Evolutionary conservation across 169 alveolate species (phyloP).

Genomic region (Cryptosporidium sp.): DNA sequence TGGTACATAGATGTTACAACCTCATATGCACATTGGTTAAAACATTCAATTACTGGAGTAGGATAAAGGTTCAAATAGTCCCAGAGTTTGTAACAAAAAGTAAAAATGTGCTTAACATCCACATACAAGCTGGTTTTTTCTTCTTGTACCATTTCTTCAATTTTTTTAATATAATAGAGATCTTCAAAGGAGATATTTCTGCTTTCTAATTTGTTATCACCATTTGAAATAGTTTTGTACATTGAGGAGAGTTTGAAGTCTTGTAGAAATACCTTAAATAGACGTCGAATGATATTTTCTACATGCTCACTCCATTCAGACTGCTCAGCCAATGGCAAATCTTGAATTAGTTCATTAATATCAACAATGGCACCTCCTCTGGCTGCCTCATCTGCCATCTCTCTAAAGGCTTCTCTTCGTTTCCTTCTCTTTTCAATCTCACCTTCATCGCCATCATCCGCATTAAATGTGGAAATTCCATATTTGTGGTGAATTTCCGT

Average conservation of each 20-base stretch:
- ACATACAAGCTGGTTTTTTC: constrained; percentile 84
- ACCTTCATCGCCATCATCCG: constrained; percentile 51
- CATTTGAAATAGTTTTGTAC: constrained; percentile 69
- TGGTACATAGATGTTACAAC: constrained; percentile 86
- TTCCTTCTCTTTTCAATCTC: constrained; percentile 64
- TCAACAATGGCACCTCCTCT: constrained; percentile 85
- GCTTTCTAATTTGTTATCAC: constrained; percentile 76
- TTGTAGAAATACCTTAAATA: constrained; percentile 78
- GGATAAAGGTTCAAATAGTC: constrained; percentile 64
- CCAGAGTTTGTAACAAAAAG: constrained; percentile 73
- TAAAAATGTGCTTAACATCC: constrained; percentile 84
- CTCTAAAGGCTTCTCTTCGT: constrained; percentile 81
- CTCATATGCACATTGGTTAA: constrained; percentile 78
- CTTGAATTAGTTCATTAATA: constrained; percentile 69
- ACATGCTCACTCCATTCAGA: constrained; percentile 87
- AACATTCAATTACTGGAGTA: constrained; percentile 78
- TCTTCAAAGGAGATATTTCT: constrained; percentile 73
- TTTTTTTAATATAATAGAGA: constrained; percentile 83
- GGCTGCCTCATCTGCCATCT: constrained; percentile 80
- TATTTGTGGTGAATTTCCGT: constrained; percentile 78
- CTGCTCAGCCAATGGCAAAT: constrained; percentile 81
- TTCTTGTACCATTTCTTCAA: constrained; percentile 87
- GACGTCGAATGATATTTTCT: constrained; percentile 81
- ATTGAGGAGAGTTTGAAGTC: constrained; percentile 76
- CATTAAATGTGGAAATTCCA: constrained; percentile 55